Evolutionary conservation across 2,329 filamentous ascomycete genomes (phyloP).

Genomic region (Fusarium xylarioides): DNA sequence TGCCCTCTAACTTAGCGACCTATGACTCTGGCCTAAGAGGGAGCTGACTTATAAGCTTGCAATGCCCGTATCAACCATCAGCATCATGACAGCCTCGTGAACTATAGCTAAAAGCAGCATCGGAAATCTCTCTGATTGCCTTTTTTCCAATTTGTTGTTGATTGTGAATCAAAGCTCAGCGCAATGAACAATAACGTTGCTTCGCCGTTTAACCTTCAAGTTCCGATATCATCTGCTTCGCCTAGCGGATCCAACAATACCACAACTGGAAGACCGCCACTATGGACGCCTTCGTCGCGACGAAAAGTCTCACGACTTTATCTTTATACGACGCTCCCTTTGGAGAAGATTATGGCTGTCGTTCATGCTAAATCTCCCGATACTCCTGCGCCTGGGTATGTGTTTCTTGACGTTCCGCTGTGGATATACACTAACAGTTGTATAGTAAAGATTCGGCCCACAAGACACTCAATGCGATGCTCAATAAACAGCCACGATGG

Average conservation of each 20-base stretch:
- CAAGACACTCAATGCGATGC: conserved; percentile 64
- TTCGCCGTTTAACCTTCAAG: conserved; percentile 28
- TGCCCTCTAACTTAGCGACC: conserved; percentile 24
- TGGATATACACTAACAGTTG: conserved; percentile 5
- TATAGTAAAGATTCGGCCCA: conserved; percentile 66
- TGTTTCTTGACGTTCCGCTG: not conserved
- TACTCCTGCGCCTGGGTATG: conserved; percentile 59
- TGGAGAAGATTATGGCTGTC: conserved; percentile 59
- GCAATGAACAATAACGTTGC: conserved; percentile 25
- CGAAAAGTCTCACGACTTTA: conserved; percentile 66
- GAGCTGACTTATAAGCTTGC: conserved; percentile 31
- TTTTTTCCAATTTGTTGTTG: not conserved
- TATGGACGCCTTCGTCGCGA: conserved; percentile 63
- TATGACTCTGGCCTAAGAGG: conserved; percentile 17
- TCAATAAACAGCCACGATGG: conserved; percentile 68
- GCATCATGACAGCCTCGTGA: conserved; percentile 29
- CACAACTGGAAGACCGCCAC: conserved; percentile 60
- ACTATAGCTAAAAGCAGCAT: conserved; percentile 27
- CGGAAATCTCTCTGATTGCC: not conserved
- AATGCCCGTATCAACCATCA: conserved; percentile 6
- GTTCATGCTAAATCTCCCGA: conserved; percentile 55
- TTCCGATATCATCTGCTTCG: conserved; percentile 38
- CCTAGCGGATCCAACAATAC: conserved; percentile 45
- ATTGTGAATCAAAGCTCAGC: not conserved
- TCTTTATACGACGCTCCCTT: conserved; percentile 62